These are phyloP conservation scores for Codiaeum variegatum DNA, from an alignment of 441 rosid species.

Conservation along the genomic window DNA sequence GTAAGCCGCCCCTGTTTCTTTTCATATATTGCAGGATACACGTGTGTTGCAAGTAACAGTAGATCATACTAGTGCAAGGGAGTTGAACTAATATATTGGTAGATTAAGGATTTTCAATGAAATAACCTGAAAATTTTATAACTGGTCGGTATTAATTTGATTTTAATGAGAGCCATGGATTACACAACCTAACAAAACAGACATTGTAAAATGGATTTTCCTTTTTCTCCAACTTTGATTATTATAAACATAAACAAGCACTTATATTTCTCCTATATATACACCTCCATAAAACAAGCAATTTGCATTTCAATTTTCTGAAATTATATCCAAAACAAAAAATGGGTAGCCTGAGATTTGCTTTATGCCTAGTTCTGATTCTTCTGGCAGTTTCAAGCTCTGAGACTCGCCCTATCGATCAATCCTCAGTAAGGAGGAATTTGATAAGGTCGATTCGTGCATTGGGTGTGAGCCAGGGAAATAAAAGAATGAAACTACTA, in stretches of 20 bases:
- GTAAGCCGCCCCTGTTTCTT: neutral
- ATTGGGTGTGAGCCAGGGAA: conserved; percentile 13
- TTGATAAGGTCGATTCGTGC: conserved; percentile 19
- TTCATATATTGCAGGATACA: neutral
- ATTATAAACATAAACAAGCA: conserved; percentile 1
- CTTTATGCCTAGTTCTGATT: conserved; percentile 22
- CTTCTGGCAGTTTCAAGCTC: conserved; percentile 21
- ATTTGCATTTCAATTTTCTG: neutral
- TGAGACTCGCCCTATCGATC: conserved; percentile 26
- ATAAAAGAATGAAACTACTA: conserved; percentile 10
- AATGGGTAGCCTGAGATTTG: conserved; percentile 30
- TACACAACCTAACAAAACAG: neutral
- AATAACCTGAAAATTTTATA: neutral
- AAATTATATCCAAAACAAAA: neutral
- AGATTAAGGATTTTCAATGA: neutral
- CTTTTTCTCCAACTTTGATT: conserved; percentile 18
- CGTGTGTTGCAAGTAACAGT: neutral
- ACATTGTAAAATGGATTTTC: neutral
- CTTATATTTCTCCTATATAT: conserved; percentile 9
- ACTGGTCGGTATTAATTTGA: conserved; percentile 9
- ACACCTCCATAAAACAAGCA: conserved; percentile 3
- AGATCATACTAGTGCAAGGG: neutral
- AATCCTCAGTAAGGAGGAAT: conserved; percentile 19
- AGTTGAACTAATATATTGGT: conserved; percentile 6
- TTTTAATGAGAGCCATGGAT: conserved; percentile 6